Evolutionary conservation across 257 asterid species (phyloP), one percentile per base, ranked within the genome.

Genomic region (Oldenlandia corymbosa): DNA sequence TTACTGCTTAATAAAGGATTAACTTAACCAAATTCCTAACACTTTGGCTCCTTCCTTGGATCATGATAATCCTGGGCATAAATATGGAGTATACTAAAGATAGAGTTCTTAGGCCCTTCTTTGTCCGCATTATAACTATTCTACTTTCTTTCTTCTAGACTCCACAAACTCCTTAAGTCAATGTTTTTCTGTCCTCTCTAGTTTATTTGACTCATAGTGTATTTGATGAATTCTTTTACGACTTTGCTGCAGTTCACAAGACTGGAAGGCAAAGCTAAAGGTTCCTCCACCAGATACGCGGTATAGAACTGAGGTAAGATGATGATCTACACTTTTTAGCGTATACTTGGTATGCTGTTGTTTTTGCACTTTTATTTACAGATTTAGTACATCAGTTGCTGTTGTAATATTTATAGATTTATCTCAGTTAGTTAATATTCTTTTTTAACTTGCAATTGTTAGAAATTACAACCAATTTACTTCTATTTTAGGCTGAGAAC

Each of bases 221-320:
- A n/a, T 34, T 26, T 62, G 58, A 27, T 43, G 51, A 36, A 34
- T 62, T 62, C 14, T 21, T 66, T 65, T 48, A 20, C 20, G 12
- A 18, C 46, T 31, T 66, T 71, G 69, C 48, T 41, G 5, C 34
- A 89, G 95, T 68, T 90, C 90, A 16, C 92, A 85, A 82, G 95
- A 84, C 73, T 87, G 95, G 97, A 90, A 87, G 84, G 83, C 87
- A 32, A 76, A 41, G 67, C 70, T 90, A 50, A 87, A 80, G 75
- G 48, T 84, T 68, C 97, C 97, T 47, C 79, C 85, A 10, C 67
- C 75, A 73, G 97, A 90, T 80, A 71, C 84, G 14, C 95, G 97
- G 27, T 87, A 75, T 61, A 84, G 74, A 77, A 90, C 97, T 20
- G 97, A 90, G 94, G 97, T 84, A 70, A 65, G 76, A 64, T n/a